Conservation (phyloP, 2,329 filamentous ascomycete genomes). For the Xylariomycetidae sp. region DNA sequence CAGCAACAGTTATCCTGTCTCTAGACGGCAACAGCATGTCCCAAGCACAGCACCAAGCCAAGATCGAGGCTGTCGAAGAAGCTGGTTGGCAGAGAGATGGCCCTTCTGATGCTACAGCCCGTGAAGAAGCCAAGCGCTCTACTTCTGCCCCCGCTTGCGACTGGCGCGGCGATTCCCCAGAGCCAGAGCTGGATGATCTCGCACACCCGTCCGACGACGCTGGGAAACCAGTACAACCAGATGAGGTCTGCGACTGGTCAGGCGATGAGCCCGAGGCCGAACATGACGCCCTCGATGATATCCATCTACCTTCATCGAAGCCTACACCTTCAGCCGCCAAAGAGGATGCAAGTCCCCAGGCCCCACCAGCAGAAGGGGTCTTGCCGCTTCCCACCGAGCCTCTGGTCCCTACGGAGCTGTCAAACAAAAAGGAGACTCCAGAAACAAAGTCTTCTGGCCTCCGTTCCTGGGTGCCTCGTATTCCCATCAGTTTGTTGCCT, state of each 20-base stretch:
- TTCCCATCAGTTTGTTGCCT: no score
- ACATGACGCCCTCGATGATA: slow-evolving; percentile 7
- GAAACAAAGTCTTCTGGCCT: no score
- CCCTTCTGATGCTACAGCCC: background rate
- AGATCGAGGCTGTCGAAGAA: slow-evolving; percentile 6
- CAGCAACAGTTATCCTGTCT: slow-evolving; percentile 1
- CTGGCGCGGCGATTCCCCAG: slow-evolving; percentile 14
- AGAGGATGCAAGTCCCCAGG: background rate
- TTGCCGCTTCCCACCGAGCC: no score
- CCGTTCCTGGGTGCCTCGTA: no score
- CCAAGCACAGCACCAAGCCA: slow-evolving; percentile 5
- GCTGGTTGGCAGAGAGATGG: slow-evolving; percentile 8
- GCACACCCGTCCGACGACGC: background rate
- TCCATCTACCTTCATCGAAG: slow-evolving; percentile 1
- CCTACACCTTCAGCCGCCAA: slow-evolving; percentile 1
- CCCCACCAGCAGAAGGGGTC: no score
- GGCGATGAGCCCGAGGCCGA: slow-evolving; percentile 21
- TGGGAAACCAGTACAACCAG: slow-evolving; percentile 1
- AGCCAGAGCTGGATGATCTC: slow-evolving; percentile 12
- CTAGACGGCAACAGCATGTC: slow-evolving; percentile 11
- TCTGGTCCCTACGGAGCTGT: no score
- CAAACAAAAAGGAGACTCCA: no score
- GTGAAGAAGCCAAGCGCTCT: background rate
- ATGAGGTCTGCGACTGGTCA: slow-evolving; percentile 19
- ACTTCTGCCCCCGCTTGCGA: slow-evolving; percentile 1